Evolutionary conservation across 495 filamentous ascomycete genomes (phyloP), one percentile per base, ranked within the genome.

Genomic region (Penicillium arizonense): DNA sequence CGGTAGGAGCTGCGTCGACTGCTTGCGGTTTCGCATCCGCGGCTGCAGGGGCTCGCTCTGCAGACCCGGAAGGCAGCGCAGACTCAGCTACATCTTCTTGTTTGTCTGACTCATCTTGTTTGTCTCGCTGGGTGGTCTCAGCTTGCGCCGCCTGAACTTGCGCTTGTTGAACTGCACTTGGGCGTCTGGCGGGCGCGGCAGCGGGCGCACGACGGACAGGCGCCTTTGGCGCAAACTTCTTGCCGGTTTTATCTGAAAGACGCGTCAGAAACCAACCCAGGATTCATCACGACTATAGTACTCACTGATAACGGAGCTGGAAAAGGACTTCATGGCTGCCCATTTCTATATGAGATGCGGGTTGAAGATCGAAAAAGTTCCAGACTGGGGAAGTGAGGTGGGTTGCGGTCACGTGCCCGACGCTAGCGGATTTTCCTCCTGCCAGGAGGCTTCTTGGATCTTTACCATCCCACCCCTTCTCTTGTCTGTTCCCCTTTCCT

Each of bases 271-370:
- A 32, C 16, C 20, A 44, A 30, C 32, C 7, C 10, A 14, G 4
- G 23, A 7, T 26, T 26, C 30, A 9, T 16, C 7, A 12, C 18
- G 10, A 3, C 10, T 30, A 53, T 32, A 33, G 12, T 12, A 69
- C 78, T 56, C 63, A 83, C 81, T 84, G 52, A 84, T 81, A 18
- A 72, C 75, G 53, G 82, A 83, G 60, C 79, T 82, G 40, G 77
- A 80, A 33, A 84, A 77, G 20, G 77, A 68, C 53, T 77, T 76
- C 77, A 83, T 82, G 47, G 57, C 55, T 64, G 57, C 35, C 42
- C 58, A 67, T 67, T 41, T 58, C 64, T 59, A 32, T 43, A 45
- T 28, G 42, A 43, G 49, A 41, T 54, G 50, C 56, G 20, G 21
- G 37, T 38, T 34, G 14, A 46, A 48, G 55, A 47, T 47, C 26